Evolutionary conservation across 768 basidiomycete species (phyloP), one percentile per base, ranked within the genome.

Genomic region (Boletus insuetus): DNA sequence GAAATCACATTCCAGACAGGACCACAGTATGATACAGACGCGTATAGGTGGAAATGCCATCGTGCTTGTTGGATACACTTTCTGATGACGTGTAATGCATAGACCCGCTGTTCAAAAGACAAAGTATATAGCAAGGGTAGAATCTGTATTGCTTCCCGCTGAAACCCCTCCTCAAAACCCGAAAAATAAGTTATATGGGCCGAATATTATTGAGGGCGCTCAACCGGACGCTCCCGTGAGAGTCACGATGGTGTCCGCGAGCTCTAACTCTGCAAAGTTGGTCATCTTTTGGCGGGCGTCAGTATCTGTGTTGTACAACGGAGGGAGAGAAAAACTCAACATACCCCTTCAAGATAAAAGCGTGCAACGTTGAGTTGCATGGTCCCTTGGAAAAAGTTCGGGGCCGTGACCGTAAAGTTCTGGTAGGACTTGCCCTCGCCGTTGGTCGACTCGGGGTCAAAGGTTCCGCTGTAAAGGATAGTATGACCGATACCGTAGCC

Each of bases 261-360:
- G 4, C 38, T 47, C 29, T 39, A 42, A 8, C 40, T 35, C n/a
- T 6, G 32, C 10, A n/a, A 2, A 8, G 12, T 48, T 47, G 13
- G 11, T 12, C 5, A 0, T 0, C 58, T 53, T 38, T 5, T n/a
- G n/a, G 13, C 6, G 4, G 8, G 22, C 14, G 26, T 63, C 55
- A 65, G 43, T 22, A 39, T 26, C 26, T 9, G 3, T 8, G 14
- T 41, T 39, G 7, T n/a, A 11, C 16, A 10, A 38, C 7, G 14
- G 16, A 22, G n/a, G 14, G 10, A 48, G 17, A 31, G 6, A 17
- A 17, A 40, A 16, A 12, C 3, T 14, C 34, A 31, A 43, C 56
- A 14, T 37, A 67, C 67, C n/a, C 46, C 49, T 1, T 3, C 0
- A 5, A 53, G 10, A 32, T 35, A 51, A 20, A 55, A 29, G 38